These are phyloP conservation scores for Ilex aquifolium DNA, from an alignment of 257 asterid species.

Conservation along the genomic window DNA sequence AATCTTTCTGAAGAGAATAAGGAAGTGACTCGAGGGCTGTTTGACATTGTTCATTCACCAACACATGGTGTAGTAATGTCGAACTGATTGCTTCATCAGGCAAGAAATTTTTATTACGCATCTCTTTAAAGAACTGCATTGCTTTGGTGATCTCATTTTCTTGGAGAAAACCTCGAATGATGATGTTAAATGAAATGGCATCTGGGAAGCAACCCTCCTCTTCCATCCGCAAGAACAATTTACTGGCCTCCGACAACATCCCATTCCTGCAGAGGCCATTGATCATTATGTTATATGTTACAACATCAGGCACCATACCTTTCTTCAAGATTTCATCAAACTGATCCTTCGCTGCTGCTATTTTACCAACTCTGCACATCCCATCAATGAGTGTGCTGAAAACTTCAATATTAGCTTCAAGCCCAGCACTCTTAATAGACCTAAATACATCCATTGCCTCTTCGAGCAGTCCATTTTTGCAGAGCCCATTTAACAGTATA, in stretches of 20 bases:
- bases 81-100: neutral
- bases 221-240: conserved; percentile 10
- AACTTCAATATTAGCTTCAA: neutral
- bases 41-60: neutral
- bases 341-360: neutral
- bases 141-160: neutral
- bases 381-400: conserved; percentile 1
- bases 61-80: neutral
- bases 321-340: neutral
- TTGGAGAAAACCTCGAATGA: neutral
- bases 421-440: neutral
- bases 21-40: too few relatives aligned
- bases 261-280: conserved; percentile 3
- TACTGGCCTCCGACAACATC: neutral
- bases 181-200: neutral
- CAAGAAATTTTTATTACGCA: neutral
- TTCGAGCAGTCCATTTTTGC: neutral
- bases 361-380: neutral
- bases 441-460: conserved; percentile 5
- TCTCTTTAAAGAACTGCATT: neutral
- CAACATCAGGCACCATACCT: conserved; percentile 3
- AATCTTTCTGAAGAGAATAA: too few relatives aligned
- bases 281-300: neutral
- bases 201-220: neutral
- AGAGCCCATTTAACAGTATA: conserved; percentile 1